Evolutionary conservation across 345 rosid species (phyloP).

Genomic region (Camelina hispida): DNA sequence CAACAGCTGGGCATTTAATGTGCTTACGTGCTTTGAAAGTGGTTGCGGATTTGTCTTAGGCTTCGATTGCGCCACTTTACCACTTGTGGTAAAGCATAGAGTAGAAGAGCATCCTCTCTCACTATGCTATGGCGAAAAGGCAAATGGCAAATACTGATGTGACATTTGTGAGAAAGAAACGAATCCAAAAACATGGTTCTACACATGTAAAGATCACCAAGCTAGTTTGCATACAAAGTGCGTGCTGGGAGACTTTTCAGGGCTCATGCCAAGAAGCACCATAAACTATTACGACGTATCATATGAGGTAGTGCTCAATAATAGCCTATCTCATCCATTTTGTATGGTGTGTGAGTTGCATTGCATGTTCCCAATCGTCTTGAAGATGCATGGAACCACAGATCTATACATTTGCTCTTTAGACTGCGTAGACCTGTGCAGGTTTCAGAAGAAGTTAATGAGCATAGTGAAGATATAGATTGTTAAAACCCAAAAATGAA

Average conservation of each 20-base stretch:
- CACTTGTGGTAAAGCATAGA: not conserved
- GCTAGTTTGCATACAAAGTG: not conserved
- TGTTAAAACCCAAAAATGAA: not conserved
- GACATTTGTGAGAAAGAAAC: not conserved
- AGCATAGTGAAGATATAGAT: too few species aligned
- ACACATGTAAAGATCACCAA: not conserved
- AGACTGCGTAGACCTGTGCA: too few species aligned
- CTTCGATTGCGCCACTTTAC: not conserved
- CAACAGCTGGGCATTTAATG: fast-evolving
- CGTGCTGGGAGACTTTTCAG: not conserved
- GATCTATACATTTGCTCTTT: not conserved
- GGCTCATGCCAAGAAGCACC: not conserved
- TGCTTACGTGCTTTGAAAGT: not conserved
- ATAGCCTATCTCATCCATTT: not conserved
- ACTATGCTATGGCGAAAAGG: not conserved
- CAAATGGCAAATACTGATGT: not conserved
- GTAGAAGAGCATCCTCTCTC: not conserved
- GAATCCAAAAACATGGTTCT: not conserved
- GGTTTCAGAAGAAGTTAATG: too few species aligned
- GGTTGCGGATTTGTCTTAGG: not conserved
- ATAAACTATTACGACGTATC: fast-evolving
- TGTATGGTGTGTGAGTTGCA: not conserved
- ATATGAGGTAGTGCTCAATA: not conserved
- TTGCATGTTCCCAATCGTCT: not conserved
- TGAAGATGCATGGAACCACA: not conserved